phyloP scores from a whole-genome alignment of 306 rosid genomes.

The Rosa chinensis region DNA sequence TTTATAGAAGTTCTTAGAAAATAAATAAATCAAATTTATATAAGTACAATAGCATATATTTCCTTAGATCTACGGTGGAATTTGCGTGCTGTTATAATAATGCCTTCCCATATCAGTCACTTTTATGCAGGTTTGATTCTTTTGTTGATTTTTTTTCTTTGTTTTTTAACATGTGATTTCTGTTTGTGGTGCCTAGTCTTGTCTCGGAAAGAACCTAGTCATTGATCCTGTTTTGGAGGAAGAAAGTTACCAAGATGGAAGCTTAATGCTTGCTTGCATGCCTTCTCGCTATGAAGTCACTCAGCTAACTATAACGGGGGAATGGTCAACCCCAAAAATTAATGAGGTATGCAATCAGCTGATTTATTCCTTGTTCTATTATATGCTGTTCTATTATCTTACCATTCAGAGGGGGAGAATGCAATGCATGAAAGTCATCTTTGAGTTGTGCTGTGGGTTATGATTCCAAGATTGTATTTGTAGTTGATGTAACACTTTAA shows the following conservation, averaged over 20 bases:
- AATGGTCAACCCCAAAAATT: constrained; percentile 73
- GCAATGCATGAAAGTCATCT: neutral
- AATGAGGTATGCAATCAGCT: constrained; percentile 36
- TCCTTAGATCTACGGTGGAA: neutral
- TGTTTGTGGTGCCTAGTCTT: constrained; percentile 49
- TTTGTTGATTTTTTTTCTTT: too few relatives aligned
- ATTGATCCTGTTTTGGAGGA: constrained; percentile 86
- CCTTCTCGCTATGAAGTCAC: constrained; percentile 90
- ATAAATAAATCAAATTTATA: too few relatives aligned
- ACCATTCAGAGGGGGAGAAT: neutral
- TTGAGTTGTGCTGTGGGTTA: neutral
- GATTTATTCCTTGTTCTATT: neutral
- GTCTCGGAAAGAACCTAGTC: constrained; percentile 71
- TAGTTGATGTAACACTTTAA: neutral
- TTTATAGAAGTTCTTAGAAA: too few relatives aligned
- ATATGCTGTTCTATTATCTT: neutral
- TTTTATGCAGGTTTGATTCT: neutral
- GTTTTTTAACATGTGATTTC: neutral
- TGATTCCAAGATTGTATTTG: neutral
- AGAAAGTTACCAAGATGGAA: constrained; percentile 92
- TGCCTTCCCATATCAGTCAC: neutral
- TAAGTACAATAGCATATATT: neutral
- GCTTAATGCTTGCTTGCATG: constrained; percentile 79
- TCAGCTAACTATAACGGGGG: constrained; percentile 84
- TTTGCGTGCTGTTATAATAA: neutral